Base-by-base conservation (phyloP, 2,329 filamentous ascomycete species). In the Sporothrix brasiliensis region DNA sequence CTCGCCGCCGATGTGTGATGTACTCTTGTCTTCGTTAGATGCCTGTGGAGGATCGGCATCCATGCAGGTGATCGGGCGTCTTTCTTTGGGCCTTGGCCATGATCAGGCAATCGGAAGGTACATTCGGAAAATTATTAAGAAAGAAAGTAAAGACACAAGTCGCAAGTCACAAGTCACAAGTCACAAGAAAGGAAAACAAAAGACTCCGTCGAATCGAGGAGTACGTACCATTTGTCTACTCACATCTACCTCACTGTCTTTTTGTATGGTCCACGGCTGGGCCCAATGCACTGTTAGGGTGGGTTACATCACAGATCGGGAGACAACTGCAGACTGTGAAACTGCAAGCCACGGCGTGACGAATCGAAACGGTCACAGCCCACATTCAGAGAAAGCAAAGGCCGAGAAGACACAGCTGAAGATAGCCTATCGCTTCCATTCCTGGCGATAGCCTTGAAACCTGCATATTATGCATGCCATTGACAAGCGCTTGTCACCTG, bases 371-470 rank as follows among this genome's bases (percentile, higher is more conserved):
- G 39, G 34, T 44, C 27, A 27, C 39, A n/a, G n/a, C n/a, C 34
- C 58, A 63, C 21, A n/a, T 34, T 34, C 56, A 60, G 56, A 44
- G 56, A 41, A 16, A 19, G n/a, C n/a, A 34, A 41, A 16, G 10
- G n/a, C n/a, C 41, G 19, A 21, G 6, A n/a, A 4, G 30, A 24
- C 30, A 14, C 44, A 30, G 60, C 60, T 21, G 44, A 27, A 14
- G 58, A 27, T 27, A 56, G 50, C 65, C 65, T 67, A 67, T 67
- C 65, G 50, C n/a, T 39, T 30, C 39, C 65, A 67, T 67, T 67
- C 65, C 50, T 56, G 9, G 30, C 47, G 56, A 54, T 5, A 47
- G 50, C 50, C 50, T 50, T 67, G 65, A 67, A 67, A 67, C 65
- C 50, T 54, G 65, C 27, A 53, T 52, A 66, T 65, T 21, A 24